Evolutionary conservation across 805 yeast genomes (phyloP).

Genomic region (Cyberlindnera lachancei): DNA sequence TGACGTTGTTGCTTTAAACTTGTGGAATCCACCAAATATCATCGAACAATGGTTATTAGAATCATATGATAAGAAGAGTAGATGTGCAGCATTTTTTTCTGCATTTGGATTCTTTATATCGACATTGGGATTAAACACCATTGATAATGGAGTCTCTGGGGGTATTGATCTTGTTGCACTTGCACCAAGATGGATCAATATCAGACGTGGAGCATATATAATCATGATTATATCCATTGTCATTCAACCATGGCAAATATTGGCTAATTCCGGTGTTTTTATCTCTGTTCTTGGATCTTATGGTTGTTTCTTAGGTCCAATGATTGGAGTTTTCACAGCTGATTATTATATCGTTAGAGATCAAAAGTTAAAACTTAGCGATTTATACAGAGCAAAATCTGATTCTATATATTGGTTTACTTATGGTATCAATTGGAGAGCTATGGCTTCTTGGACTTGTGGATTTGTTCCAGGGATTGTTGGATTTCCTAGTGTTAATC

Average conservation of each 20-base stretch:
- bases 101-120: slow-evolving; percentile 27
- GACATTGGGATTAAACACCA: slow-evolving; percentile 29
- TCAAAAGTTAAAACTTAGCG: slow-evolving; percentile 31
- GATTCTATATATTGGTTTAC: slow-evolving; percentile 35
- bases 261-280: slow-evolving; percentile 22
- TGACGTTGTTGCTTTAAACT: slow-evolving; percentile 17
- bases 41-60: slow-evolving; percentile 33
- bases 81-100: slow-evolving; percentile 43
- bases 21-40: slow-evolving; percentile 42
- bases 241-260: slow-evolving; percentile 65
- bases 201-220: slow-evolving; percentile 55
- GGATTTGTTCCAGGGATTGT: slow-evolving; percentile 37
- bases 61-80: slow-evolving; percentile 28
- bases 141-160: slow-evolving; percentile 39
- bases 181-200: slow-evolving; percentile 49
- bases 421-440: slow-evolving; percentile 37
- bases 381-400: slow-evolving; percentile 28
- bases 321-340: slow-evolving; percentile 30
- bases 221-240: slow-evolving; percentile 64
- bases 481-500: slow-evolving; percentile 28
- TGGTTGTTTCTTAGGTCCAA: slow-evolving; percentile 37
- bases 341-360: slow-evolving; percentile 31
- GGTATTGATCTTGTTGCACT: slow-evolving; percentile 43
- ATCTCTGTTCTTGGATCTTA: slow-evolving; percentile 18
- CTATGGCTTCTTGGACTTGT: slow-evolving; percentile 29